A percentile compares a stretch with the other conserved stretches of the same genome.
Conservation (phyloP, 108 stramenopile genomes). For the Cyclotella sp. region DNA sequence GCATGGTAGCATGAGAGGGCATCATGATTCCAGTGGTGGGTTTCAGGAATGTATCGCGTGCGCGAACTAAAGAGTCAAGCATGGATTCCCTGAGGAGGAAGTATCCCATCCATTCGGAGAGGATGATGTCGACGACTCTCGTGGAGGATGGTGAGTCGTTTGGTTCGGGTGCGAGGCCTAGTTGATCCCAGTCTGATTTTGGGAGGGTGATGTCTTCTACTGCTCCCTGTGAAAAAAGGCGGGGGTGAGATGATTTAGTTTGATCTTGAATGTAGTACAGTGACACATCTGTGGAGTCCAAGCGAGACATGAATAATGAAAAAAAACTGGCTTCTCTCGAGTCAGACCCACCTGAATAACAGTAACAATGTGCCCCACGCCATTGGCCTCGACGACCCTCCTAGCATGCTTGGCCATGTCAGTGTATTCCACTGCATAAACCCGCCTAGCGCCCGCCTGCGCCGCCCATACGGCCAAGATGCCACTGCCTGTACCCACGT, state of each 20-base stretch:
- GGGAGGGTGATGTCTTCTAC: slow-evolving; percentile 88
- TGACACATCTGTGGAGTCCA: too few relatives aligned
- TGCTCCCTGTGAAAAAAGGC: slow-evolving; percentile 73
- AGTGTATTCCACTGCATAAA: slow-evolving; percentile 96
- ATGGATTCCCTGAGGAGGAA: slow-evolving; percentile 96
- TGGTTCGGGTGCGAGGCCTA: slow-evolving; percentile 62
- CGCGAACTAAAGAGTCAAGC: slow-evolving; percentile 95
- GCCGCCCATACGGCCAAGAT: slow-evolving; percentile 98
- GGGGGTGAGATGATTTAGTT: too few relatives aligned
- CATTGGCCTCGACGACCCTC: slow-evolving; percentile 90
- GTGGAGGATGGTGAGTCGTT: slow-evolving; percentile 37
- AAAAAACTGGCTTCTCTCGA: not conserved
- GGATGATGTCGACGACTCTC: slow-evolving; percentile 92
- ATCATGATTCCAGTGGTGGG: slow-evolving; percentile 93
- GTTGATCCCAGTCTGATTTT: slow-evolving; percentile 61
- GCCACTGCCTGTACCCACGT: slow-evolving; percentile 98
- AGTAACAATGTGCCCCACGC: slow-evolving; percentile 92
- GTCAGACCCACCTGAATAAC: slow-evolving; percentile 50
- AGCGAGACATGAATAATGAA: too few relatives aligned
- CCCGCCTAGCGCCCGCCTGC: slow-evolving; percentile 94
- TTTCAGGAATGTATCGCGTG: slow-evolving; percentile 92
- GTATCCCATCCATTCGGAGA: slow-evolving; percentile 99
- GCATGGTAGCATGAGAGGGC: slow-evolving; percentile 96
- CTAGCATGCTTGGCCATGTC: slow-evolving; percentile 97
- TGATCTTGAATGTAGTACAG: too few relatives aligned